phyloP scores from a whole-genome alignment of 352 stramenopile genomes.

The Globisporangium barbulae region DNA sequence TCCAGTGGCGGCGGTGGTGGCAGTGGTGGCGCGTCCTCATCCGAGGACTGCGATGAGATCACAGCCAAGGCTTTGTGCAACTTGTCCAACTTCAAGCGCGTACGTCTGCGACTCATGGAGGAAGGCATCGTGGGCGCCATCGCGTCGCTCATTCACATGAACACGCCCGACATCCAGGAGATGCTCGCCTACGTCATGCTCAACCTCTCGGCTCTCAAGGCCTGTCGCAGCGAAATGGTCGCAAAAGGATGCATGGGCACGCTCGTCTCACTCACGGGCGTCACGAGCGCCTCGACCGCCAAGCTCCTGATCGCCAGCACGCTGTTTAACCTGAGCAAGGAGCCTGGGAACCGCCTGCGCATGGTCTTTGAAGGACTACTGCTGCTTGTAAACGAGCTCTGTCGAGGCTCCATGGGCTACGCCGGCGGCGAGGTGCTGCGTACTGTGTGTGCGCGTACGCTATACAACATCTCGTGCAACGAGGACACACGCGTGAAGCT shows the following conservation, averaged over 20 bases:
- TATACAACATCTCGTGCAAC: slow-evolving; percentile 74
- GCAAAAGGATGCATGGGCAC: slow-evolving; percentile 63
- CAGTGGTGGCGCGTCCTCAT: slow-evolving; percentile 12
- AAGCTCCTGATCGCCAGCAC: slow-evolving; percentile 57
- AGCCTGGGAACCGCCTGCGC: slow-evolving; percentile 49
- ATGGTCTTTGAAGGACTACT: slow-evolving; percentile 80
- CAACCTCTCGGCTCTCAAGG: slow-evolving; percentile 60
- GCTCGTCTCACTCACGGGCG: slow-evolving; percentile 44
- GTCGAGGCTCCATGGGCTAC: slow-evolving; percentile 12
- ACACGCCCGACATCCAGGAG: slow-evolving; percentile 45
- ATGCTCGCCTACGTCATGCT: slow-evolving; percentile 66
- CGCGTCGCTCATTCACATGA: slow-evolving; percentile 48
- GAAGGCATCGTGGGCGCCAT: slow-evolving; percentile 85
- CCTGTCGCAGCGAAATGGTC: slow-evolving; percentile 66
- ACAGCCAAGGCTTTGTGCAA: slow-evolving; percentile 86
- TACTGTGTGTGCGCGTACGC: slow-evolving; percentile 43
- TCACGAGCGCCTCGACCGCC: slow-evolving; percentile 24
- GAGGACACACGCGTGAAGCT: slow-evolving; percentile 65
- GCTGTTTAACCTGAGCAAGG: slow-evolving; percentile 75
- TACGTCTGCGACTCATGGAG: slow-evolving; percentile 82
- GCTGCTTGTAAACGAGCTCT: slow-evolving; percentile 57
- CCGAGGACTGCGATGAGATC: slow-evolving; percentile 43
- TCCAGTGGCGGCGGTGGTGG: slow-evolving; percentile 27
- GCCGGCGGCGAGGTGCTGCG: slow-evolving; percentile 29
- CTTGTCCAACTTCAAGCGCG: slow-evolving; percentile 80